Evolutionary conservation across 164 flowering plant species (phyloP), one percentile per base, ranked within the genome.

Genomic region (Macadamia tetraphylla): DNA sequence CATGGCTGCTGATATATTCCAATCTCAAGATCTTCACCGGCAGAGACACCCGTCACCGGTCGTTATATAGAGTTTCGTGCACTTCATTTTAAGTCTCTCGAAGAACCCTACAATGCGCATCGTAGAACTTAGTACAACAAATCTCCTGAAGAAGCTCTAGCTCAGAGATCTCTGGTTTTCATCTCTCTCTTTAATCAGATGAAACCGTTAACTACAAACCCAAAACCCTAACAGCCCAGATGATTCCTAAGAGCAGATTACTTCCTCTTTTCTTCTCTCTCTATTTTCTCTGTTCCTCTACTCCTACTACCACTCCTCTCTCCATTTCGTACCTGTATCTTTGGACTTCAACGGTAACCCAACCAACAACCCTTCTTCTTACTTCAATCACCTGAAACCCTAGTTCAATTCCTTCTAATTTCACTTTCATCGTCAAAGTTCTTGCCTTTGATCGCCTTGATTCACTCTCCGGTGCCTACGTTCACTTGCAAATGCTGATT

Each of bases 381-480:
- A 69, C 65, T 29, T 52, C 51, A 11, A 75, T 32, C 62, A 8
- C 48, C 70, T 74, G 40, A 55, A 32, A 62, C 70, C 75, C 71
- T 17, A 73, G 42, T 63, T 46, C 48, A 51, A 32, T 29, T 40
- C 58, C 74, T 46, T 67, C 62, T 9, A 77, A 70, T 44, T 91
- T 91, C 85, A 81, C 85, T 17, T 66, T 90, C 83, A 80, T 82
- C 57, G 79, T 92, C 83, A 92, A 92, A 68, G 76, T 94, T 67
- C 96, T 94, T 64, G 81, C 99, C 35, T 94, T 73, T 71, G 80
- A 90, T 66, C 95, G 99, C 67, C 80, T 89, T 71, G 55, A 68
- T 64, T 86, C 97, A 61, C 80, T 91, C 75, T 72, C 93, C 83
- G 98, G 46, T 94, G 97, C 76, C 93, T 94, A 73, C 76, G 70